Base-by-base conservation (phyloP, 768 basidiomycete species). In the Serendipita vermifera region DNA sequence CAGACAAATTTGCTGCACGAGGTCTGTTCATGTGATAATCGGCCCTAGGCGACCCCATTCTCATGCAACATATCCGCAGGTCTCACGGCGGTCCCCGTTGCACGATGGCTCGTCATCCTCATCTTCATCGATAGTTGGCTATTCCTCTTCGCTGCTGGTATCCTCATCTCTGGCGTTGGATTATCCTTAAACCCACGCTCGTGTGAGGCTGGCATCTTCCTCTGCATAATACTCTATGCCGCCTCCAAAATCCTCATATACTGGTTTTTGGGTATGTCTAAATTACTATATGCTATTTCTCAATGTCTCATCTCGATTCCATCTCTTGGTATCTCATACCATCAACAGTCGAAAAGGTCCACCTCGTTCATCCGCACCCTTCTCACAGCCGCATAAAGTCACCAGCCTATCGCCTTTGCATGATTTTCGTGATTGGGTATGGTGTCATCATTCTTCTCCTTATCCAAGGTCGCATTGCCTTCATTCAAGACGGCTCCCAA, bases 121-220 rank as follows among this genome's bases (percentile, higher is more conserved):
- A 32, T 41, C 36, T 54, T 54, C 2, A 15, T 1, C 31, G 7
- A 14, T n/a, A 22, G 35, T 20, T 57, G 29, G 57, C 38, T 38
- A 9, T 38, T 14, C 33, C 46, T 32, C 15, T 53, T 31, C 40
- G 11, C 59, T 76, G 75, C 71, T 54, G 72, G 72, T 0, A 59
- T 76, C 1, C 60, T 78, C 11, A 65, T 76, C 2, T 71, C 71
- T 48, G 77, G 75, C 5, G 63, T 73, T 7, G 77, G 77, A 3
- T 64, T 77, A 20, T 70, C 73, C 46, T 58, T 64, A 35, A 69
- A 67, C 46, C 14, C 43, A 2, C 27, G 64, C 2, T 63, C 71
- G 1, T 79, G 77, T 62, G 64, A 69, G 3, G 60, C 71, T 6
- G 75, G 71, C 2, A 73, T 77, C 51, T 69, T 72, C 55, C 62